Evolutionary conservation across 2,329 filamentous ascomycete genomes (phyloP), one percentile per base, ranked within the genome.

Genomic region (Arthrocladium fulminans): DNA sequence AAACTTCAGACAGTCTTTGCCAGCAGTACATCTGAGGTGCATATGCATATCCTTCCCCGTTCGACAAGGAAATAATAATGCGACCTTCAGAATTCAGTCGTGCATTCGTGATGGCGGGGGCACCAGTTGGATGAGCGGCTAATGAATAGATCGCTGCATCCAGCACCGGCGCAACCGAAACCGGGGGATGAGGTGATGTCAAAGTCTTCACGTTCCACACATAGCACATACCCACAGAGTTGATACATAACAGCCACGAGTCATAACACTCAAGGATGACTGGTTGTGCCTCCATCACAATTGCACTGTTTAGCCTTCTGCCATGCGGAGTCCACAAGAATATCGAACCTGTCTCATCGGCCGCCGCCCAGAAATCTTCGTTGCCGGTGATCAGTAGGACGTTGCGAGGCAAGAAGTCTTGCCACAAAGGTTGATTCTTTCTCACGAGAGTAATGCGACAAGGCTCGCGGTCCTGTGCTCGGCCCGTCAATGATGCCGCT

Each of bases 1-100:
- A 98, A 1, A 87, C 79, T 63, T 98, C 94, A 2, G 88, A 94
- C n/a, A 98, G 74, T 8, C 89, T 81, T 66, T 97, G 90, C 92
- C 92, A 98, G 6, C 82, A 79, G 65, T 81, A 90, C 83, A 98
- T 86, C 15, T 77, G 75, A 0, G 84, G 79, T 1, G 86, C 86
- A 67, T 98, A 98, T 46, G 83, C 83, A 67, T 88, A 98, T 1
- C 92, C 92, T 59, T 98, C 90, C 17, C 92, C 92, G 59, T 96
- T 97, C 20, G 84, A 92, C 51, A 98, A 75, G 0, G 88, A 92
- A n/a, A 97, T 79, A 20, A 97, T 75, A 17, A 97, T 77, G 38
- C 88, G 78, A 1, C 92, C 94, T 47, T 81, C 83, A 0, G 86
- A 88, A 64, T 96, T 98, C 46, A 98, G 75, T 39, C 92, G 84